Evolutionary conservation across 1,284 basidiomycete genomes (phyloP), one percentile per base, ranked within the genome.

Genomic region (Anthracocystis setariae): DNA sequence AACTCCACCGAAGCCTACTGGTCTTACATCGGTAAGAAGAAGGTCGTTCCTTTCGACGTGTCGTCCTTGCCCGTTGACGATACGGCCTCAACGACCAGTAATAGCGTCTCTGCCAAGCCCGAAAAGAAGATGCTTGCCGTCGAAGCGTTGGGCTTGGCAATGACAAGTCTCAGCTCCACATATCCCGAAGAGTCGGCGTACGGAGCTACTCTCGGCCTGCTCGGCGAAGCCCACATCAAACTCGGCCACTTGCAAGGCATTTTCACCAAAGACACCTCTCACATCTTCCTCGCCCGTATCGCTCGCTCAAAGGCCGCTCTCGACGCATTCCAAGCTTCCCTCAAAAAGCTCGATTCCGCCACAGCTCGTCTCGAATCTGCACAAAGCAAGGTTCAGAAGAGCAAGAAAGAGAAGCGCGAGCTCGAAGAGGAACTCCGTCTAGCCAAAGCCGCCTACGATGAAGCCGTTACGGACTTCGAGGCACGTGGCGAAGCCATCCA

Each of bases 371-470:
- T 76, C 29, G 75, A 79, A 23, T 47, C 62, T 15, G 76, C 73
- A 17, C 59, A 74, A 49, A 38, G 60, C 17, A 79, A 74, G 43
- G 68, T 73, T 20, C 75, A 79, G 47, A 79, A 77, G 66, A 76
- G 73, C 46, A 77, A 76, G 43, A 75, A 77, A 45, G 77, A 79
- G 46, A 79, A 76, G 62, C 66, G 77, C 29, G 75, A 79, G 27
- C 46, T 79, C 29, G 73, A 79, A 33, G 77, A 79, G 27, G 77
- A 79, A 49, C 48, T 79, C 15, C 62, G 77, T 15, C 60, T 70
- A 8, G 77, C 77, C 3, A 74, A 71, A 25, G 74, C 75, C 18
- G 63, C 65, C 12, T 77, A 77, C 52, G 75, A 79, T 32, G 70
- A 79, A 39, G 73, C 75, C 3, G 64, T 73, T 39, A 65, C 66